A percentile compares a stretch with the other conserved stretches of the same genome.
Conservation (phyloP, 495 filamentous ascomycete species). For the Penicillium robsamsonii region DNA sequence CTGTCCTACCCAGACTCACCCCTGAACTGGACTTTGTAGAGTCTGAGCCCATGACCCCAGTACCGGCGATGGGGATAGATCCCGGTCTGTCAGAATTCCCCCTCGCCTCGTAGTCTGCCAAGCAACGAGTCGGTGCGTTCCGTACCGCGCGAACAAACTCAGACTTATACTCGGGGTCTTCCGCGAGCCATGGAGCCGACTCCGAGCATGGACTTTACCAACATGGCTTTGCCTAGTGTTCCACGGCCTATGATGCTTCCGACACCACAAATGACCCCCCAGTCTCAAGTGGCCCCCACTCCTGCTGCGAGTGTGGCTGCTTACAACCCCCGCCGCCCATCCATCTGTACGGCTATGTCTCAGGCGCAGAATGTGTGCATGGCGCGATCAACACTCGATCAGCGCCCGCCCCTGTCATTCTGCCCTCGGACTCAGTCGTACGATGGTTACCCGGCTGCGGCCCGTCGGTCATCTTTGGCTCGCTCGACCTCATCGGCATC, state of each 20-base stretch:
- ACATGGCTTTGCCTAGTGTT: conserved; percentile 47
- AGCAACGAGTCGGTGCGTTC: conserved; percentile 22
- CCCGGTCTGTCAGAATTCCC: conserved; percentile 32
- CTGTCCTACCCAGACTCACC: conserved; percentile 72
- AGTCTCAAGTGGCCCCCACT: conserved; percentile 70
- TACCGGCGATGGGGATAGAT: conserved; percentile 33
- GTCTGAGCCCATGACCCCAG: conserved; percentile 33
- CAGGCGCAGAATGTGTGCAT: conserved; percentile 65
- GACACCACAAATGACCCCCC: conserved; percentile 80
- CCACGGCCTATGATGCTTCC: conserved; percentile 66
- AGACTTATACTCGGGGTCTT: conserved; percentile 43
- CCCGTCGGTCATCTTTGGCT: conserved; percentile 73
- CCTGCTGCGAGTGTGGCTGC: conserved; percentile 80
- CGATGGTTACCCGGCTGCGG: conserved; percentile 48
- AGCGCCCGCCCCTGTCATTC: conserved; percentile 48
- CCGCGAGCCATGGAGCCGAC: conserved; percentile 62
- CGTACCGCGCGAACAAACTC: conserved; percentile 40
- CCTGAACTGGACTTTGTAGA: conserved; percentile 56
- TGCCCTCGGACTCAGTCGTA: conserved; percentile 52
- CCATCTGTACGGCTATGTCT: conserved; percentile 78
- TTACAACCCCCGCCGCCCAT: conserved; percentile 54
- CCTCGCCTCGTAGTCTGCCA: conserved; percentile 35
- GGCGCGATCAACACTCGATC: conserved; percentile 60
- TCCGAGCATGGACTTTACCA: conserved; percentile 32
- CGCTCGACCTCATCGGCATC: conserved; percentile 74